phyloP scores from a whole-genome alignment of 257 asterid genomes.

The Fraxinus excelsior region DNA sequence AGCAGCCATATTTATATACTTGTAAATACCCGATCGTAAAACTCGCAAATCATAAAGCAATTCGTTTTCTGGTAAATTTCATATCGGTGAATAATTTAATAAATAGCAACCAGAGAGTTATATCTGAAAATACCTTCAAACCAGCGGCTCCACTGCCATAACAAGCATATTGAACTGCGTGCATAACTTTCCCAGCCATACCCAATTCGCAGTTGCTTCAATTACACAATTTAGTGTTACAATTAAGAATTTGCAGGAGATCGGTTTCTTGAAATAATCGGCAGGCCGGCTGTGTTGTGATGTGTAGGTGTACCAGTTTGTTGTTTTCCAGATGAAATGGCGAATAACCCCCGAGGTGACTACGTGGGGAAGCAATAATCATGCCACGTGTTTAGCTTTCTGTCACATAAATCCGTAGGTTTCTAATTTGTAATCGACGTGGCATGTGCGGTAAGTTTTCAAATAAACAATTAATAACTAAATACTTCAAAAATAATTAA shows the following conservation, averaged over 20 bases:
- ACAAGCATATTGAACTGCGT: slow-evolving; percentile 58
- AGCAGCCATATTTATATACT: neutral
- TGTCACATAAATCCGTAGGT: neutral
- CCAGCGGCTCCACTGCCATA: slow-evolving; percentile 84
- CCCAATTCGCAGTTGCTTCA: neutral
- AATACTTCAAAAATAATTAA: too few species aligned
- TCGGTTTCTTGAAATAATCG: neutral
- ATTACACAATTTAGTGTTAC: neutral
- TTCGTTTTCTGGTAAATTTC: neutral
- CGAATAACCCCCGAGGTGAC: neutral
- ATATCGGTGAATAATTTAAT: neutral
- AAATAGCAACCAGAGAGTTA: neutral
- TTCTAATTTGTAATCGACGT: too few species aligned
- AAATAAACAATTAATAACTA: too few species aligned
- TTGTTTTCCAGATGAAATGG: neutral
- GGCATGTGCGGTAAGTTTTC: too few species aligned
- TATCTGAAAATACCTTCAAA: slow-evolving; percentile 52
- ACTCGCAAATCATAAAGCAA: neutral
- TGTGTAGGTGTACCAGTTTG: neutral
- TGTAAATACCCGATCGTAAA: neutral
- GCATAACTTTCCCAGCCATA: slow-evolving; percentile 81
- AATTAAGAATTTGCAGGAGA: neutral
- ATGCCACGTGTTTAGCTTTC: neutral
- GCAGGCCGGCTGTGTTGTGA: neutral
- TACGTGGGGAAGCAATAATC: neutral